Evolutionary conservation across 2,329 filamentous ascomycete genomes (phyloP), one percentile per base, ranked within the genome.

Genomic region (Teratosphaeria epicoccoides): DNA sequence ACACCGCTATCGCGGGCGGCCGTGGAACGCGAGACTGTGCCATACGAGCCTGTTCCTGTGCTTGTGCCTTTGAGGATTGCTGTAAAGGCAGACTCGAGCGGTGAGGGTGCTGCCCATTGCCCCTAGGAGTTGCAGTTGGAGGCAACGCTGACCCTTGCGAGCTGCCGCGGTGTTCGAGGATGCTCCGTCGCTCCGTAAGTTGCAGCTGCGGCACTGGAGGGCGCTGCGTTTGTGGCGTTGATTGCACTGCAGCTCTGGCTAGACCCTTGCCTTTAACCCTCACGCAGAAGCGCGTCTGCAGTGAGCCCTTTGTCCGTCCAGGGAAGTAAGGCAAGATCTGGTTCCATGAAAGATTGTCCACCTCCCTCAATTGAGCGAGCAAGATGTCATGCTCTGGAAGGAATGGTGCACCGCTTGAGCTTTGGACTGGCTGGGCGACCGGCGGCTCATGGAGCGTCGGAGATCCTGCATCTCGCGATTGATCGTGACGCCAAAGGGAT

Each of bases 351-450:
- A 64, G 53, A 6, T 59, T 57, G 29, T 70, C 66, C 0, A 69
- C 67, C 49, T 73, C 71, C 46, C 69, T 73, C 4, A 75, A 49
- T 29, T 67, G 68, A 4, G 71, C 66, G 0, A 76, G 57, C 6
- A 70, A 55, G 1, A 49, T 49, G 26, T 66, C 60, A 47, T 70
- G 67, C 28, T 66, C 61, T 4, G 43, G 29, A 2, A 58, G 59
- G 29, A 63, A 69, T 14, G 43, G 12, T 20, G 17, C 25, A 3
- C 37, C 23, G 12, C 40, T 26, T 17, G 49, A 37, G 17, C 20
- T n/a, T 14, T 40, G 33, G 6, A 40, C 33, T 40, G 33, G 33
- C 17, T 6, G 33, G 10, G 33, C 14, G 12, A 28, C 2, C 9
- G 26, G 26, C 26, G 9, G 26, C 26, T 10, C 26, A 28, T 2